Percentiles rank a stretch among this genome's conserved stretches.
Conservation (phyloP, 768 basidiomycete genomes). For the Guyanaporus albipodus region DNA sequence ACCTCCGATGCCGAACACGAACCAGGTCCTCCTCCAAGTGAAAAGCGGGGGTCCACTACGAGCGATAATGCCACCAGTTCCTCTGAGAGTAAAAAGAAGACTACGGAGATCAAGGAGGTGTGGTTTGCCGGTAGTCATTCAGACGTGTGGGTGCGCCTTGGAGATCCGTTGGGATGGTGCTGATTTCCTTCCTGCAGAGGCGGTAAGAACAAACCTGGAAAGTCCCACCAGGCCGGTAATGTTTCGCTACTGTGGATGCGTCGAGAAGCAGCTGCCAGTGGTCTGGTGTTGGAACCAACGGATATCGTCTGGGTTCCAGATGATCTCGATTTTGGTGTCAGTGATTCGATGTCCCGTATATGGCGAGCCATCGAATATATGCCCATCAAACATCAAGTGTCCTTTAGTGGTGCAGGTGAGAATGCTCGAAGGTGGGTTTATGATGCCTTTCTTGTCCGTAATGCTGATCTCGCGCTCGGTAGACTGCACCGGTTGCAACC, state of each 20-base stretch:
- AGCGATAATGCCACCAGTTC: background rate
- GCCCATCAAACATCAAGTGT: constrained; percentile 24
- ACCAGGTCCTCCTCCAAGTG: background rate
- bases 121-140: constrained; percentile 56
- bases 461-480: background rate
- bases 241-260: constrained; percentile 34
- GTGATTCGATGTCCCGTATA: constrained; percentile 14
- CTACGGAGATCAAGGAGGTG: constrained; percentile 50
- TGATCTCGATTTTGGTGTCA: constrained; percentile 22
- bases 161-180: too few species aligned
- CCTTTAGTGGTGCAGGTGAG: constrained; percentile 16
- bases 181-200: constrained; percentile 14
- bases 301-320: constrained; percentile 28
- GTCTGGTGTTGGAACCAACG: constrained; percentile 26
- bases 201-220: constrained; percentile 22
- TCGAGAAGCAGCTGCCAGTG: constrained; percentile 24
- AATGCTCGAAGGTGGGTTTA: constrained; percentile 14
- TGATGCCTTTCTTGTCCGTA: background rate
- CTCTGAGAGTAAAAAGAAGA: background rate
- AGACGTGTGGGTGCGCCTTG: constrained; percentile 26
- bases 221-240: constrained; percentile 22
- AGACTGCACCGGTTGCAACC: constrained; percentile 18
- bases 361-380: constrained; percentile 20
- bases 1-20: background rate
- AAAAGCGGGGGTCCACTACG: background rate